A percentile compares a stretch with the other conserved stretches of the same genome.
Conservation (phyloP, 805 yeast genomes). For the Barnettozyma siamensis region DNA sequence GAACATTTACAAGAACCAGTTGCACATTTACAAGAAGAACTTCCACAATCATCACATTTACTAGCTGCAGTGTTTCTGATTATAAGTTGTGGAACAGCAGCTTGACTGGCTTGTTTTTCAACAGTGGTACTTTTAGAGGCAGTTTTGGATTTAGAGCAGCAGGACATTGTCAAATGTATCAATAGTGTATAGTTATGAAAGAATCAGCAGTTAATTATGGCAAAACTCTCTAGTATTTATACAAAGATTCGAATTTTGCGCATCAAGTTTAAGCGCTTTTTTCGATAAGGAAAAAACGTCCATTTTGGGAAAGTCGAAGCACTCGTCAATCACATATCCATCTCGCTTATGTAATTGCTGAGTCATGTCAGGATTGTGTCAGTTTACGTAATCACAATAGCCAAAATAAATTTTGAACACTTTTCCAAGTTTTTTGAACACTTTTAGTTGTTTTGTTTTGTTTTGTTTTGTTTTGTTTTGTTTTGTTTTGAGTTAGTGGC, state of each 20-base stretch:
- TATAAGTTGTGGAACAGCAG: constrained; percentile 19
- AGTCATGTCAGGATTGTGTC: not conserved
- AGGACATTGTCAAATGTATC: constrained; percentile 11
- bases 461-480: too few relatives aligned
- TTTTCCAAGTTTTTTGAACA: too few relatives aligned
- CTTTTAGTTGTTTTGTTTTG: too few relatives aligned
- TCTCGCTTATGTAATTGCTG: too few relatives aligned
- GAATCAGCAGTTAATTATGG: too few relatives aligned
- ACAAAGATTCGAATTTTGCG: not conserved
- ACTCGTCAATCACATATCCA: too few relatives aligned
- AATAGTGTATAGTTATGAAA: too few relatives aligned
- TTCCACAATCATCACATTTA: constrained; percentile 21
- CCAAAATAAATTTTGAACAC: too few relatives aligned
- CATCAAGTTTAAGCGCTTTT: not conserved
- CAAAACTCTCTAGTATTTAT: not conserved
- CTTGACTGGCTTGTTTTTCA: not conserved
- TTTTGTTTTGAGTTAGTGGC: too few relatives aligned
- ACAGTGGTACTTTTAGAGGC: not conserved
- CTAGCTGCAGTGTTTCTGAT: constrained; percentile 21
- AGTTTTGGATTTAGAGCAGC: constrained; percentile 17
- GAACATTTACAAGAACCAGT: constrained; percentile 23
- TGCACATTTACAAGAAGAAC: constrained; percentile 24
- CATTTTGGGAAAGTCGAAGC: constrained; percentile 16
- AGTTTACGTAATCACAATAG: not conserved
- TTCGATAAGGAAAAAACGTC: constrained; percentile 9